Evolutionary conservation across 2,329 filamentous ascomycete species (phyloP).

Genomic region (Paracamarosporium sp.): DNA sequence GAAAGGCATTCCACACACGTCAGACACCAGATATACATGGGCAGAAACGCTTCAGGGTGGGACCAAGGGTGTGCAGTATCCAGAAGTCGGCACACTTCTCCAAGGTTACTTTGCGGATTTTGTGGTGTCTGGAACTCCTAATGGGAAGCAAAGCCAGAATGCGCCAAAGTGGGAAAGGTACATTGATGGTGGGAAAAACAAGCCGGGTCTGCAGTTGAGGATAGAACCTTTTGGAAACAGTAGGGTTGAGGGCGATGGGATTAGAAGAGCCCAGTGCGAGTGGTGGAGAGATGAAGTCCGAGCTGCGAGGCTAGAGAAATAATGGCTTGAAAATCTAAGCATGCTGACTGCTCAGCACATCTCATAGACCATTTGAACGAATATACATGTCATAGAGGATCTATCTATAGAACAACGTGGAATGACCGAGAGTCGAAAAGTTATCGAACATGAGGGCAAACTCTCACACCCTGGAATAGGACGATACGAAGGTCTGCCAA

Average conservation of each 20-base stretch:
- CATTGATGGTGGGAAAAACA: slow-evolving; percentile 17
- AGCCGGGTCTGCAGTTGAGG: slow-evolving; percentile 25
- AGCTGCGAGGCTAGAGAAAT: slow-evolving; percentile 32
- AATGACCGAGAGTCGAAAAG: too few relatives aligned
- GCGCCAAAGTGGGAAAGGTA: slow-evolving; percentile 50
- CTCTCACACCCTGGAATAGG: too few relatives aligned
- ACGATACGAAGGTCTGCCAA: too few relatives aligned
- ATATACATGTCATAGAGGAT: too few relatives aligned
- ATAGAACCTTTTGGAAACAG: slow-evolving; percentile 33
- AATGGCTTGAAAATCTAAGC: background rate
- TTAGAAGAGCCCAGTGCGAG: slow-evolving; percentile 31
- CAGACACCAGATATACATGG: slow-evolving; percentile 50
- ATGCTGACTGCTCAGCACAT: background rate
- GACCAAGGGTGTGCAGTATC: slow-evolving; percentile 45
- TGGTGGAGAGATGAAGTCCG: slow-evolving; percentile 34
- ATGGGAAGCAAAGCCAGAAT: slow-evolving; percentile 27
- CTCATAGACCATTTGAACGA: too few relatives aligned
- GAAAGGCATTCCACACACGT: slow-evolving; percentile 30
- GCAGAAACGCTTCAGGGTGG: slow-evolving; percentile 57
- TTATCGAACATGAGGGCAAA: too few relatives aligned
- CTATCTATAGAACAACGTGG: too few relatives aligned
- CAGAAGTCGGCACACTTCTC: slow-evolving; percentile 47
- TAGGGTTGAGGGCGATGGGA: slow-evolving; percentile 32
- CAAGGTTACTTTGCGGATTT: slow-evolving; percentile 50
- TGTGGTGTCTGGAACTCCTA: slow-evolving; percentile 50